Evolutionary conservation across 1,139 yeast genomes (phyloP), one percentile per base, ranked within the genome.

Genomic region (Kluyveromyces marxianus): DNA sequence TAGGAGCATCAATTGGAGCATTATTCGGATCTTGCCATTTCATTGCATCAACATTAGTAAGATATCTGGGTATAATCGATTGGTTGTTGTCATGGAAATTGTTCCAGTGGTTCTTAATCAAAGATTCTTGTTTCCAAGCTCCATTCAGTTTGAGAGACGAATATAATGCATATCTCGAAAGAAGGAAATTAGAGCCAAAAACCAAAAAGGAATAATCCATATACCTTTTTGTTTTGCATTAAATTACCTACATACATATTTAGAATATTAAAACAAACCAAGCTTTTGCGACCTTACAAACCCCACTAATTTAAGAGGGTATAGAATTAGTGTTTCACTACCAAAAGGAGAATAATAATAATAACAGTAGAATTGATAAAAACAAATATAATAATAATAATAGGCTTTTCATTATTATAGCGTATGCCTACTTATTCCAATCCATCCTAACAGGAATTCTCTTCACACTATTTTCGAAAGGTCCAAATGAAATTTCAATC

Each of bases 401-500:
- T 10, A 29, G 14, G 14, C 34, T 21, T 10, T 32, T 10, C 21
- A 14, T 14, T 14, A 14, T 14, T 14, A 14, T 14, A 2, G 21
- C 21, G 21, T 14, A 14, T 14, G 21, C 21, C 21, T 14, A 14
- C 1, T 14, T 14, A 14, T 14, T 26, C 34, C 26, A 40, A 26
- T 62, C 59, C 30, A 63, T 68, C 8, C 58, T 60, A 38, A 77
- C 69, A 2, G 67, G 63, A 35, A 81, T 72, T 48, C 80, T 71
- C 42, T 74, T 74, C 1, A 92, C 88, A 45, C 76, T 71, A 64
- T 90, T 89, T 53, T 83, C 78, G 65, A 89, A 90, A 1, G 97
- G 96, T 53, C 86, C 84, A 62, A 90, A 90, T 44, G 86, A 79
- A 42, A 92, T 81, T 65, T 90, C 96, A 51, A 89, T 86, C 41